phyloP scores from a whole-genome alignment of 2,329 filamentous ascomycete genomes.

The Passalora sequoiae region DNA sequence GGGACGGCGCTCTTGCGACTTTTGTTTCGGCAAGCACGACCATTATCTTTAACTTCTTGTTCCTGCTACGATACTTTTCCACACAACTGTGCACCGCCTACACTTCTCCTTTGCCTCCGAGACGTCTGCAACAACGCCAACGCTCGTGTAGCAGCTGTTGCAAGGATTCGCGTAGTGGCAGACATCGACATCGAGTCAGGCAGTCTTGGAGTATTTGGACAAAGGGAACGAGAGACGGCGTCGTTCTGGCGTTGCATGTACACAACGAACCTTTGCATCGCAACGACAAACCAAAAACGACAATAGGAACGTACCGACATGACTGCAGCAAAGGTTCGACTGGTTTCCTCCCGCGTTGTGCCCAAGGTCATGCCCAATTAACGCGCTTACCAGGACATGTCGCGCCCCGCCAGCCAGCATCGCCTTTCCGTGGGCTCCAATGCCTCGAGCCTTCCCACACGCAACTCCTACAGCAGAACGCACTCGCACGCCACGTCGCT shows the following conservation, averaged over 20 bases:
- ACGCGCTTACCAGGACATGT: constrained; percentile 8
- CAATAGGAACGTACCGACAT: constrained; percentile 6
- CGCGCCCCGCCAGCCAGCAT: constrained; percentile 38
- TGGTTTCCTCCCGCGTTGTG: constrained; percentile 1
- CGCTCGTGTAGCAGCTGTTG: background rate
- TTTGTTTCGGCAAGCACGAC: constrained; percentile 3
- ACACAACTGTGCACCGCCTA: too few species aligned
- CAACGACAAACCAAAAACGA: background rate
- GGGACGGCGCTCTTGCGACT: constrained; percentile 1
- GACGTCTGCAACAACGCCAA: background rate
- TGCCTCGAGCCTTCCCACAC: constrained; percentile 57
- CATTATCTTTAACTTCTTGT: constrained; percentile 1
- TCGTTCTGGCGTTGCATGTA: background rate
- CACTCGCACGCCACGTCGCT: constrained; percentile 76
- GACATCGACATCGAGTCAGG: background rate
- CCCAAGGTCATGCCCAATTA: background rate
- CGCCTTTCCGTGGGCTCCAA: constrained; percentile 48
- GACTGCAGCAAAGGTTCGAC: constrained; percentile 10
- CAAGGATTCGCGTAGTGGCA: background rate
- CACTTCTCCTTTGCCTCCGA: background rate
- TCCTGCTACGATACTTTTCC: background rate
- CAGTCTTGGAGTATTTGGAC: background rate
- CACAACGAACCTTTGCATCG: background rate
- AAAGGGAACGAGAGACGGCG: background rate
- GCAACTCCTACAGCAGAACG: constrained; percentile 64